Percentiles rank a stretch among this genome's conserved stretches.
Evolutionary conservation across 2,329 filamentous ascomycete genomes (phyloP).

Genomic region (Apiospora saccharicola): DNA sequence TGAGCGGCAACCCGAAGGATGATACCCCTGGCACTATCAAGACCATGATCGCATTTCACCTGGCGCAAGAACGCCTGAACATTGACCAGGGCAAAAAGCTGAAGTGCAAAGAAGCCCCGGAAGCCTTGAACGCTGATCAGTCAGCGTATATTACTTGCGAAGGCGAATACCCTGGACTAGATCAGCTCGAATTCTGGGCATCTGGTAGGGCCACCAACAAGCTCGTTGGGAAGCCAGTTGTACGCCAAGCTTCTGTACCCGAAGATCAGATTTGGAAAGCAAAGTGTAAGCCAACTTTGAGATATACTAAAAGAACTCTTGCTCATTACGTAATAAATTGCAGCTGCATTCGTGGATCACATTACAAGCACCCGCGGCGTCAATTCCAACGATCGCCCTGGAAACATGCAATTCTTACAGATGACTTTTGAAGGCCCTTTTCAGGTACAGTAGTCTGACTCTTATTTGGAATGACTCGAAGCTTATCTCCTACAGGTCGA

Average conservation of each 20-base stretch:
- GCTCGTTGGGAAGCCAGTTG: conserved; percentile 69
- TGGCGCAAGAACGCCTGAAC: conserved; percentile 59
- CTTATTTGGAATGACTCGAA: conserved; percentile 76
- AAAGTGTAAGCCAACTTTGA: conserved; percentile 65
- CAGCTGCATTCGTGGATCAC: conserved; percentile 42
- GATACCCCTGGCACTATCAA: conserved; percentile 73
- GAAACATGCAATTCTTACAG: conserved; percentile 88
- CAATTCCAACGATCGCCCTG: conserved; percentile 69
- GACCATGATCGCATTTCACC: conserved; percentile 72
- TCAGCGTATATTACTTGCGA: conserved; percentile 76
- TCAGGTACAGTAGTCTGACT: conserved; percentile 88
- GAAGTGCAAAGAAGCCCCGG: conserved; percentile 72
- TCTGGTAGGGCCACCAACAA: conserved; percentile 71
- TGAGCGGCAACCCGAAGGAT: conserved; percentile 80
- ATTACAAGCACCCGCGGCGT: conserved; percentile 74
- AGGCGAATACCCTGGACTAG: conserved; percentile 66
- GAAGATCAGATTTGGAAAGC: conserved; percentile 82
- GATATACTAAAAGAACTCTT: conserved; percentile 60
- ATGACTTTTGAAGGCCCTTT: conserved; percentile 91
- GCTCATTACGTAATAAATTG: conserved; percentile 81
- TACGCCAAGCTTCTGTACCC: conserved; percentile 72
- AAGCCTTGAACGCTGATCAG: conserved; percentile 79
- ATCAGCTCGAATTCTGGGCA: conserved; percentile 70
- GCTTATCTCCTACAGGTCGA: conserved; percentile 64
- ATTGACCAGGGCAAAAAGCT: conserved; percentile 66